Base-by-base conservation (phyloP, 192 early-diverging fungal species). In the Backusella australiensis region DNA sequence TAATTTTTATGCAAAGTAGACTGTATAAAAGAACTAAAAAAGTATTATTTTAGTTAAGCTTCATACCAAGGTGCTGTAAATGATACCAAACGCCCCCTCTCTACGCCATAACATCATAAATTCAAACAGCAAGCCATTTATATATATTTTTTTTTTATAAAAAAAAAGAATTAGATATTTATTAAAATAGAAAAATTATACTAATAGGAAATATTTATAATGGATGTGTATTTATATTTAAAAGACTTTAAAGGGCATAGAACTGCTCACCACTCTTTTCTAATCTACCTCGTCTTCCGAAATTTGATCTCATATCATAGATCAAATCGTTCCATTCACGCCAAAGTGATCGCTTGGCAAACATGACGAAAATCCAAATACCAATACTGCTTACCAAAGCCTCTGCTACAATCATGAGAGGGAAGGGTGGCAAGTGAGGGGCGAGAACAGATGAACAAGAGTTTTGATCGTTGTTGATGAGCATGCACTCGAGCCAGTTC, bases 291-390 rank as follows among this genome's bases (percentile, higher is more conserved):
- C 56, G 56, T 63, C 56, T 63, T 63, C 56, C 56, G 23, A 63
- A 63, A 11, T 63, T 63, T 12, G 56, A 63, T 63, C 56, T 63
- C 0, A 63, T 19, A 34, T 83, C 78, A 5, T 78, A 79, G 34
- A 85, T 84, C 81, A 81, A 83, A 19, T 86, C 80, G 9, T 78
- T 80, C 85, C 85, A 87, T 63, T 89, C 87, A 4, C 68, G 39
- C 71, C 83, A 74, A 38, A 89, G 56, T 1, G 79, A 73, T 26
- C 73, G 21, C 76, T 89, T 89, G 52, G 73, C 83, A 69, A 89
- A 85, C 15, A 83, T 86, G 34, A 83, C 26, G 67, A 88, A 81
- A 32, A 86, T 69, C 8, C 82, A 49, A 7, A 82, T 77, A n/a
- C 87, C 87, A 63, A 85, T 80, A 38, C 77, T 29, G 71, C 83